These are phyloP conservation scores for Metschnikowia borealis DNA, from an alignment of 805 yeast genomes.

Conservation along the genomic window DNA sequence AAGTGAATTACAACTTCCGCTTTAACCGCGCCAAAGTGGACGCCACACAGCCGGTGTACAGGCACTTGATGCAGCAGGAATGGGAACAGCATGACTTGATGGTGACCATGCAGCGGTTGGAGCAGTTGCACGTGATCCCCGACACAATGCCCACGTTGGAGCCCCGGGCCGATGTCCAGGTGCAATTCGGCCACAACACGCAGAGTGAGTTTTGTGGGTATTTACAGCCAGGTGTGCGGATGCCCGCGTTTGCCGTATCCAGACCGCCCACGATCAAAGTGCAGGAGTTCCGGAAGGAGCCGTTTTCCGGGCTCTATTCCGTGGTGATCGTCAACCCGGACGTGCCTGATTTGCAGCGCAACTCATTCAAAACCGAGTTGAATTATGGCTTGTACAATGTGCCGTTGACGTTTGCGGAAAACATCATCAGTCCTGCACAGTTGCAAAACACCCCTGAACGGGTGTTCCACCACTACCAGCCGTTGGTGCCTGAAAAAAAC, in stretches of 20 bases:
- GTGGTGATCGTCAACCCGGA: constrained; percentile 87
- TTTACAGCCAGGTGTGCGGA: constrained; percentile 73
- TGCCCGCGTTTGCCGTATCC: constrained; percentile 70
- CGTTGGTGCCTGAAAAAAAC: constrained; percentile 89
- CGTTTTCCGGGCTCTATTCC: constrained; percentile 57
- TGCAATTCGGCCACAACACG: constrained; percentile 68
- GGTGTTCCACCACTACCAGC: constrained; percentile 55
- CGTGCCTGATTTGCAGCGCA: constrained; percentile 68
- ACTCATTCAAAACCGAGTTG: constrained; percentile 66
- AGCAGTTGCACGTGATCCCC: constrained; percentile 79
- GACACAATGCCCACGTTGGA: constrained; percentile 88
- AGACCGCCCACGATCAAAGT: constrained; percentile 76
- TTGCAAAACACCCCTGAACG: constrained; percentile 31
- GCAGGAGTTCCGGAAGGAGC: constrained; percentile 55
- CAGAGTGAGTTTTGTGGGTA: constrained; percentile 55
- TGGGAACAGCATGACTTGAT: constrained; percentile 73
- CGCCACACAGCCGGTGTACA: constrained; percentile 72
- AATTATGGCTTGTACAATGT: constrained; percentile 77
- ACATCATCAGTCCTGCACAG: constrained; percentile 47
- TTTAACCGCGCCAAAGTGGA: constrained; percentile 51
- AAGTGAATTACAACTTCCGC: constrained; percentile 66
- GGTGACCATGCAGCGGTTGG: constrained; percentile 88
- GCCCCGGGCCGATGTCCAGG: constrained; percentile 70
- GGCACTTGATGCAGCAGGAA: constrained; percentile 58
- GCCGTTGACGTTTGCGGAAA: constrained; percentile 52